A percentile compares a stretch with the other conserved stretches of the same genome.
Evolutionary conservation across 2,329 filamentous ascomycete species (phyloP).

Genomic region (Trichoderma hamatum): DNA sequence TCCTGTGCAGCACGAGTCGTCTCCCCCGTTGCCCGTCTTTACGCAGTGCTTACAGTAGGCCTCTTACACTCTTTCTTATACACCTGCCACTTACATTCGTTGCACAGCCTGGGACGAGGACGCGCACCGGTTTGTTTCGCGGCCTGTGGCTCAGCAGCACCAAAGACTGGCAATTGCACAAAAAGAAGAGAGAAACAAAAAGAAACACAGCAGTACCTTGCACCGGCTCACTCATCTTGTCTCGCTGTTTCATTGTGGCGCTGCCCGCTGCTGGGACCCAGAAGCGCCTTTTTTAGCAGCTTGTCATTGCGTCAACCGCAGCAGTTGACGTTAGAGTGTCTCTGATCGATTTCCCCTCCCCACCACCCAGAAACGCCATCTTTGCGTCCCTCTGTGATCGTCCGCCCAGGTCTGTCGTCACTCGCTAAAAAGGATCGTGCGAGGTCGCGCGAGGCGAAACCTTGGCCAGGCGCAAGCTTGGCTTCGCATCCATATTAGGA

Average conservation of each 20-base stretch:
- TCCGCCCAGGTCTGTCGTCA: slow-evolving; percentile 17
- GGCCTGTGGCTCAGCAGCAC: slow-evolving; percentile 18
- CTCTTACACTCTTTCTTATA: neutral
- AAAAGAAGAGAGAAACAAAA: neutral
- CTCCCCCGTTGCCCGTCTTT: neutral
- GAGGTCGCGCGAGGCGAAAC: slow-evolving; percentile 22
- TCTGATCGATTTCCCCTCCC: slow-evolving; percentile 12
- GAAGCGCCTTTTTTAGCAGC: neutral
- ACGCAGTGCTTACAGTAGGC: neutral
- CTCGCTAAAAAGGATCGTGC: slow-evolving; percentile 9
- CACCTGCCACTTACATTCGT: neutral
- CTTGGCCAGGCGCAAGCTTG: slow-evolving; percentile 13
- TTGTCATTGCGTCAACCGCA: slow-evolving; percentile 17
- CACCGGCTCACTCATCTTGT: neutral
- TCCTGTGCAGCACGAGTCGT: slow-evolving; percentile 11
- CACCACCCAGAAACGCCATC: slow-evolving; percentile 21
- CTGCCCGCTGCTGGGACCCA: neutral
- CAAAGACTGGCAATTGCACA: slow-evolving; percentile 2
- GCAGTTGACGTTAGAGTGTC: slow-evolving; percentile 6
- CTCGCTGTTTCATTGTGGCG: neutral
- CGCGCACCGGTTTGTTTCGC: slow-evolving; percentile 1
- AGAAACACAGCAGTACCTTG: neutral
- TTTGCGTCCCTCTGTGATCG: slow-evolving; percentile 8
- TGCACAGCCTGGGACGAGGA: neutral
- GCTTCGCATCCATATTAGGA: slow-evolving; percentile 7